A percentile compares a stretch with the other conserved stretches of the same genome.
Evolutionary conservation across 345 rosid species (phyloP).

Genomic region (Clausena lansium): DNA sequence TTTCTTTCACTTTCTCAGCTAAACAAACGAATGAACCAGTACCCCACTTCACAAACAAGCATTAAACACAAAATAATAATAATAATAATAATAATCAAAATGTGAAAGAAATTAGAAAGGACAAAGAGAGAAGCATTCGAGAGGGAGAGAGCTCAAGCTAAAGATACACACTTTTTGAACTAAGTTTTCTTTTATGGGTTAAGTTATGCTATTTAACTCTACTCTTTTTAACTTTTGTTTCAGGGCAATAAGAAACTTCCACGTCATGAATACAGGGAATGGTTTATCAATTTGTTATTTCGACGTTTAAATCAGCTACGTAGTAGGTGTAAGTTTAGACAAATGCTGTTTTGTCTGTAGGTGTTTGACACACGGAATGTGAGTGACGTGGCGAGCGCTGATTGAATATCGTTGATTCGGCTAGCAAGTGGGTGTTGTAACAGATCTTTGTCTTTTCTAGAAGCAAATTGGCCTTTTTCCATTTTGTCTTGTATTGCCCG

Average conservation of each 20-base stretch:
- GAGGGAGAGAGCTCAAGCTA: neutral
- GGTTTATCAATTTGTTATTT: neutral
- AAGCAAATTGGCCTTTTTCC: too few relatives aligned
- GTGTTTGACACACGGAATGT: neutral
- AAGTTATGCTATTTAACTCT: neutral
- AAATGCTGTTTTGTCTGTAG: neutral
- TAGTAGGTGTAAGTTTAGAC: too few relatives aligned
- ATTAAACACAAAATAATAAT: neutral
- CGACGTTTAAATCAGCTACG: neutral
- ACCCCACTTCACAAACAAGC: neutral
- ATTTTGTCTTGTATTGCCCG: constrained; percentile 1
- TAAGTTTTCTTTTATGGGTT: neutral
- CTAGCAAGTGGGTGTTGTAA: neutral
- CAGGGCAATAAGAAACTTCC: neutral
- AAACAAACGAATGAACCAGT: neutral
- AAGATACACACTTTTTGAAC: neutral
- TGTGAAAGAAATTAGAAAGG: neutral
- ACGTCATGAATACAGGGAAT: neutral
- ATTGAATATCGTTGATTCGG: constrained; percentile 10
- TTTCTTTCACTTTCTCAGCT: constrained; percentile 15
- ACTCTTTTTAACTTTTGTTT: neutral
- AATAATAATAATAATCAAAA: too few relatives aligned
- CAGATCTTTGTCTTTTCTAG: constrained; percentile 15
- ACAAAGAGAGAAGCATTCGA: neutral
- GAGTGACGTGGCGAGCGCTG: constrained; percentile 2